phyloP scores from a whole-genome alignment of 1,284 basidiomycete genomes.

The Boletus albobrunnescens region DNA sequence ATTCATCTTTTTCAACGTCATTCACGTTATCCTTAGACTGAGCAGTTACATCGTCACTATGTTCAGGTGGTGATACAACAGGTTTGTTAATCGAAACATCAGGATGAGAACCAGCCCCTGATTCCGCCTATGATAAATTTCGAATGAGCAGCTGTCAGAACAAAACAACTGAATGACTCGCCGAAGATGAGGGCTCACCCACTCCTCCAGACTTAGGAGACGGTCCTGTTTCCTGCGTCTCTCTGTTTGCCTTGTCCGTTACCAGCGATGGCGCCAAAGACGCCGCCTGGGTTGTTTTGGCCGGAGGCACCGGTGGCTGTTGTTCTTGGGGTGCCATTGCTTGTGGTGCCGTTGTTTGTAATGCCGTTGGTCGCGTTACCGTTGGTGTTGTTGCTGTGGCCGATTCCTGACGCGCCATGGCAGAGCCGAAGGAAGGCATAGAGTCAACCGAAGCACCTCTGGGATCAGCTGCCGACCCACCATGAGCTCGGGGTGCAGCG shows the following conservation, averaged over 20 bases:
- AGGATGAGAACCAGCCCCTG: constrained; percentile 3
- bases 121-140: constrained; percentile 18
- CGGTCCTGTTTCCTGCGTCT: neutral
- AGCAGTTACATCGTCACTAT: constrained; percentile 25
- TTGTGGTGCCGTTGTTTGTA: neutral
- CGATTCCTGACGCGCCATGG: constrained; percentile 13
- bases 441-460: constrained; percentile 23
- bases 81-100: constrained; percentile 14
- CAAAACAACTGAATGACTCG: constrained; percentile 19
- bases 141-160: constrained; percentile 34
- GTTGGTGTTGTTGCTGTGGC: neutral
- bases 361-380: neutral
- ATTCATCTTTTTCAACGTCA: constrained; percentile 28
- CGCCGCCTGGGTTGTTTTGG: neutral
- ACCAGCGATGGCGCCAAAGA: neutral
- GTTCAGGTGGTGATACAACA: constrained; percentile 30
- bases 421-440: constrained; percentile 19
- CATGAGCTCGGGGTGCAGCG: constrained; percentile 23
- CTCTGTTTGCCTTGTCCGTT: constrained; percentile 10
- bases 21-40: constrained; percentile 22
- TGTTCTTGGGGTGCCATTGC: neutral
- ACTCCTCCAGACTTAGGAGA: constrained; percentile 13
- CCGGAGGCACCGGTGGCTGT: neutral
- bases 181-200: constrained; percentile 34
- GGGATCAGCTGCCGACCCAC: constrained; percentile 30